Percentiles rank a stretch among this genome's conserved stretches.
Evolutionary conservation across 805 yeast genomes (phyloP).

Genomic region (Sugiyamaella valdiviana): DNA sequence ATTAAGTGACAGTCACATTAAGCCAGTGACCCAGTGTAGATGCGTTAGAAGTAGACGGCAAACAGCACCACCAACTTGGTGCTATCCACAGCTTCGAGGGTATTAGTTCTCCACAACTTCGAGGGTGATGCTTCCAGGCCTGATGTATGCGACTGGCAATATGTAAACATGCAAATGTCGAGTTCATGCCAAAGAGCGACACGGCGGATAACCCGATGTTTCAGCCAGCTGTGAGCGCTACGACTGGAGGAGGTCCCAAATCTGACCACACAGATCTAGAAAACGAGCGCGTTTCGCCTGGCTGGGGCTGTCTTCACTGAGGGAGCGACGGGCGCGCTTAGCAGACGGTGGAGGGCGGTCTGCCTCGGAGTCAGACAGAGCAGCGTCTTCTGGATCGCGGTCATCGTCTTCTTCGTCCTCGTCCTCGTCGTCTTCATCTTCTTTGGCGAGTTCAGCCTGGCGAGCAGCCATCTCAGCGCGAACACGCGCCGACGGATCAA

Average conservation of each 20-base stretch:
- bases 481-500: conserved; percentile 1
- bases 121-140: no score
- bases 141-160: no score
- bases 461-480: not conserved
- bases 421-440: conserved; percentile 15
- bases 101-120: no score
- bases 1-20: no score
- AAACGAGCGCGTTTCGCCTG: conserved; percentile 22
- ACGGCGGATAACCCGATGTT: not conserved
- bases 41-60: not conserved
- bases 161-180: no score
- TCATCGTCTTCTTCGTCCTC: conserved; percentile 20
- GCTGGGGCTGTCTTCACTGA: not conserved
- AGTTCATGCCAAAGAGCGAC: no score
- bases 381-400: conserved; percentile 22
- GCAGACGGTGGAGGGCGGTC: conserved; percentile 1
- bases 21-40: not conserved
- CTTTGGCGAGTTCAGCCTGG: not conserved
- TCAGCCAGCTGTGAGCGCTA: not conserved
- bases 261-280: conserved; percentile 28
- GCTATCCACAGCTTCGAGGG: no score
- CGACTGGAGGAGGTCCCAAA: conserved; percentile 28
- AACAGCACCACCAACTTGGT: no score
- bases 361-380: conserved; percentile 19
- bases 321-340: not conserved